Evolutionary conservation across 139 green algal genomes (phyloP).

Genomic region (Chlorella sorokiniana): DNA sequence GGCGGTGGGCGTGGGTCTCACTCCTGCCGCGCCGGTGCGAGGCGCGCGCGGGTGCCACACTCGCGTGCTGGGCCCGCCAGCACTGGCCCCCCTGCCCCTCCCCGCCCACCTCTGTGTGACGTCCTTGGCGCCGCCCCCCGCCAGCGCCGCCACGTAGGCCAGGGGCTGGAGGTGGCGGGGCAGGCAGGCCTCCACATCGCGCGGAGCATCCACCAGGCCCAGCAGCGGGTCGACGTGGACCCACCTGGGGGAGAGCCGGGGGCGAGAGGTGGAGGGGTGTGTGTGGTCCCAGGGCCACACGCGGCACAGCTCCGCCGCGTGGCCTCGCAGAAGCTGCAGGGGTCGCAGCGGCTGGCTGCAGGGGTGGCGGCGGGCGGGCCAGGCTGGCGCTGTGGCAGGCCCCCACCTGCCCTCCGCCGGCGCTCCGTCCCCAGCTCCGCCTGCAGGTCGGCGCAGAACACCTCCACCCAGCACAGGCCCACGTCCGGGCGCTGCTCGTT

Average conservation of each 20-base stretch:
- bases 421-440: neutral
- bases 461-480: conserved; percentile 74
- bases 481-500: conserved; percentile 9
- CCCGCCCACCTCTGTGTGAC: conserved; percentile 59
- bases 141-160: conserved; percentile 74
- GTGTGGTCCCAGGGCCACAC: too few relatives aligned
- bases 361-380: too few relatives aligned
- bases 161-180: conserved; percentile 19
- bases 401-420: neutral
- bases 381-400: too few relatives aligned
- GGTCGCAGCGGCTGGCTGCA: too few relatives aligned
- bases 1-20: too few relatives aligned
- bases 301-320: too few relatives aligned
- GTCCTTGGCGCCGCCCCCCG: conserved; percentile 63
- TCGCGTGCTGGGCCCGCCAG: neutral
- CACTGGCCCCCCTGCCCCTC: neutral
- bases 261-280: too few relatives aligned
- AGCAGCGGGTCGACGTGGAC: conserved; percentile 75
- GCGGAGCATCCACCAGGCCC: conserved; percentile 67
- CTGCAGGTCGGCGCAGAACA: conserved; percentile 71
- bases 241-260: too few relatives aligned
- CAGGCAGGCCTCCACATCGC: conserved; percentile 40
- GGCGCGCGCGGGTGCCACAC: too few relatives aligned
- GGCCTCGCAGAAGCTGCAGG: too few relatives aligned
- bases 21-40: too few relatives aligned